A percentile compares a stretch with the other conserved stretches of the same genome.
phyloP scores from a whole-genome alignment of 345 rosid genomes.

The Combretum micranthum region DNA sequence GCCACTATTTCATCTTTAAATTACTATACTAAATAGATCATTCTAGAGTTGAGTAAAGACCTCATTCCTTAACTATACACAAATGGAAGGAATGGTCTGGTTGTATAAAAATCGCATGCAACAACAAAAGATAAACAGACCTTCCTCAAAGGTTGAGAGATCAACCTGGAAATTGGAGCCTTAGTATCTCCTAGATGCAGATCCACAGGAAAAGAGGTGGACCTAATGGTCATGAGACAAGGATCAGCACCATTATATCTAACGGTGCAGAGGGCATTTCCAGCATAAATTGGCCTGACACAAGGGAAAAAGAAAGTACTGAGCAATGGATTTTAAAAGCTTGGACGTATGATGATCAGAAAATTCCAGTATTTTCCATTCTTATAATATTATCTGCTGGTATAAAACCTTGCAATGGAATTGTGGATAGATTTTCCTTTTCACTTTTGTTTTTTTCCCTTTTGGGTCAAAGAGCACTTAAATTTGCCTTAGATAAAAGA shows the following conservation, averaged over 20 bases:
- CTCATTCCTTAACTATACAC: background rate
- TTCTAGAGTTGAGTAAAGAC: no score
- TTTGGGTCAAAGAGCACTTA: no score
- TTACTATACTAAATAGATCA: no score
- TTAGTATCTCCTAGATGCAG: slow-evolving; percentile 24
- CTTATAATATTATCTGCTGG: background rate
- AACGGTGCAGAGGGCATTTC: slow-evolving; percentile 88
- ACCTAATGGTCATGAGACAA: slow-evolving; percentile 74
- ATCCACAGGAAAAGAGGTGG: slow-evolving; percentile 67
- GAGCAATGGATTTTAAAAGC: background rate
- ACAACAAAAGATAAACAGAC: slow-evolving; percentile 38
- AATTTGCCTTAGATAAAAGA: no score
- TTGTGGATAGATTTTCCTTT: no score
- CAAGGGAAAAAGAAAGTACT: slow-evolving; percentile 4
- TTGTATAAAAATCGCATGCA: background rate
- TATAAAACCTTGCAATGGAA: background rate
- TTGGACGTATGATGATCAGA: background rate
- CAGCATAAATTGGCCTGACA: slow-evolving; percentile 96
- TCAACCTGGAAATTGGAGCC: slow-evolving; percentile 89
- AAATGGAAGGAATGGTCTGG: background rate
- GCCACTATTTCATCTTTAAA: background rate
- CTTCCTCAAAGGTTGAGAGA: slow-evolving; percentile 72
- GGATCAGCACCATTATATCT: slow-evolving; percentile 68
- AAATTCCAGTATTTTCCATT: background rate
- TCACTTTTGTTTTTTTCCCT: no score